A percentile compares a stretch with the other conserved stretches of the same genome.
Evolutionary conservation across 2,329 filamentous ascomycete genomes (phyloP).

Genomic region (Ilyonectria robusta): DNA sequence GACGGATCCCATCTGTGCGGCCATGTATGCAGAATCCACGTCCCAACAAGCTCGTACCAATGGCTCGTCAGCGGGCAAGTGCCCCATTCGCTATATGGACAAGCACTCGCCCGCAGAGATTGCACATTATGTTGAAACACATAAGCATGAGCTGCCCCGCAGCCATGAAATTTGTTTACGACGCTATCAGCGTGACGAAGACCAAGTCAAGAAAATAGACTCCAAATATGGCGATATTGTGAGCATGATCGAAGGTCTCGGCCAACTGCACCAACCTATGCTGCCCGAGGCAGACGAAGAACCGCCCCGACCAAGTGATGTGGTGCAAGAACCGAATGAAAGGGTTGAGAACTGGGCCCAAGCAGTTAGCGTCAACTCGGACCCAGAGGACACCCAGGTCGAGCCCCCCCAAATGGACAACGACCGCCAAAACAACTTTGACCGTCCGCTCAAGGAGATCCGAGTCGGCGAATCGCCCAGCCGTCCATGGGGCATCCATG

Average conservation of each 20-base stretch:
- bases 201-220: constrained; percentile 89
- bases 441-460: constrained; percentile 87
- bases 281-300: constrained; percentile 73
- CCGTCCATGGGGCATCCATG: constrained; percentile 91
- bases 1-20: constrained; percentile 74
- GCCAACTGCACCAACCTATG: constrained; percentile 89
- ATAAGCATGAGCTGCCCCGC: constrained; percentile 94
- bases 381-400: constrained; percentile 51
- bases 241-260: constrained; percentile 94
- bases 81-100: constrained; percentile 93
- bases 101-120: constrained; percentile 95
- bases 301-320: constrained; percentile 58
- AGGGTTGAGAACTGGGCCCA: constrained; percentile 91
- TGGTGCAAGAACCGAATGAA: constrained; percentile 72
- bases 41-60: constrained; percentile 66
- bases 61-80: constrained; percentile 73
- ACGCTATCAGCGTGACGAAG: constrained; percentile 88
- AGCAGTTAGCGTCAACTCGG: constrained; percentile 72
- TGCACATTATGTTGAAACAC: constrained; percentile 91
- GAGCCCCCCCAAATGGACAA: constrained; percentile 57
- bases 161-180: constrained; percentile 95
- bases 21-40: constrained; percentile 72
- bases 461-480: constrained; percentile 95
- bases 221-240: constrained; percentile 94
- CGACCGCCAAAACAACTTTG: constrained; percentile 81